These are phyloP conservation scores for Cyanodermella asteris DNA, from an alignment of 2,329 filamentous ascomycete species.

Conservation along the genomic window DNA sequence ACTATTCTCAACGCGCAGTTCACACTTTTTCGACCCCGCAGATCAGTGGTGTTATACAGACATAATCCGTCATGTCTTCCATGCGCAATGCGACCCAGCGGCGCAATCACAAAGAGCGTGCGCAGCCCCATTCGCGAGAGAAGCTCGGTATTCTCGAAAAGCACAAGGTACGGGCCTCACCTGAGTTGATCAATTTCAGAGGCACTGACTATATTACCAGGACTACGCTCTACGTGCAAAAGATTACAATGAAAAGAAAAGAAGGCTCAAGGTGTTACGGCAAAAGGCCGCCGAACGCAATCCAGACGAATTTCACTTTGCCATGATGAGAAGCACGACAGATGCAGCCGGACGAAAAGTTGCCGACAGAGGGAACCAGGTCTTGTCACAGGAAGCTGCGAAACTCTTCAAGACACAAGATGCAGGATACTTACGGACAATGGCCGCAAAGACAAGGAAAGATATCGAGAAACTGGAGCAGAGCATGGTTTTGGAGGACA, in stretches of 20 bases:
- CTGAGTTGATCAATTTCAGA: slow-evolving; percentile 1
- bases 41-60: no score
- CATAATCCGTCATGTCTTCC: slow-evolving; percentile 35
- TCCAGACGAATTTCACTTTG: slow-evolving; percentile 45
- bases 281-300: slow-evolving; percentile 39
- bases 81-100: slow-evolving; percentile 46
- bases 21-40: no score
- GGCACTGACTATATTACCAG: slow-evolving; percentile 11
- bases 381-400: slow-evolving; percentile 32
- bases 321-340: slow-evolving; percentile 34
- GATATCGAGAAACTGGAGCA: slow-evolving; percentile 28
- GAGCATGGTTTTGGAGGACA: slow-evolving; percentile 21
- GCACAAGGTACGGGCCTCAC: slow-evolving; percentile 46
- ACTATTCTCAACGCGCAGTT: no score
- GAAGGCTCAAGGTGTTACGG: slow-evolving; percentile 34
- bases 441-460: slow-evolving; percentile 31
- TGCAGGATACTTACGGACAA: slow-evolving; percentile 36
- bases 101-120: slow-evolving; percentile 74
- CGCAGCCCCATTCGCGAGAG: slow-evolving; percentile 61
- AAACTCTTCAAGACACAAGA: slow-evolving; percentile 45
- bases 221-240: slow-evolving; percentile 44
- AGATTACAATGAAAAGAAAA: slow-evolving; percentile 41
- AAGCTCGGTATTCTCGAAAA: slow-evolving; percentile 90
- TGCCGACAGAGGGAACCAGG: slow-evolving; percentile 23
- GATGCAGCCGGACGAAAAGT: slow-evolving; percentile 23